Conservation (phyloP, 208 protist genomes). For the Leishmania braziliensis region DNA sequence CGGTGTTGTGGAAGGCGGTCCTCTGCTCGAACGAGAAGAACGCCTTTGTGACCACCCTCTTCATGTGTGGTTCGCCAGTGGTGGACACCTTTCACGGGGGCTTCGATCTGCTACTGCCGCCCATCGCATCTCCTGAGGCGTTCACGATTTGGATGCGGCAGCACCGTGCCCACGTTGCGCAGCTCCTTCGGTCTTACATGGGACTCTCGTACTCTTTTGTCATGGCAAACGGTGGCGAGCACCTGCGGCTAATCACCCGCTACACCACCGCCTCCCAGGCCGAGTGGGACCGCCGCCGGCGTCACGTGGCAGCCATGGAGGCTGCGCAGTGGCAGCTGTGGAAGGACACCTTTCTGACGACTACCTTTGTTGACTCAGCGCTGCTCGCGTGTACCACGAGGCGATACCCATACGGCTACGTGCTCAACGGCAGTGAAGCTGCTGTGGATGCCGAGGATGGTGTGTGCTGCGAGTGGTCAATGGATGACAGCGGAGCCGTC, state of each 20-base stretch:
- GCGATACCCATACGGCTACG: constrained; percentile 31
- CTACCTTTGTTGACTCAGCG: constrained; percentile 52
- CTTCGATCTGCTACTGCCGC: constrained; percentile 37
- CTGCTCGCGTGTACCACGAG: constrained; percentile 27
- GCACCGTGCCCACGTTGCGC: constrained; percentile 13
- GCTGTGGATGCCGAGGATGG: constrained; percentile 1
- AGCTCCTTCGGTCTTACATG: constrained; percentile 25
- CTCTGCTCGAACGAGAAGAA: constrained; percentile 32
- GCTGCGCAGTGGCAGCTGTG: constrained; percentile 29
- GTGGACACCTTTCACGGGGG: constrained; percentile 20
- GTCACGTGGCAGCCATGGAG: constrained; percentile 19
- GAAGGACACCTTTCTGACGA: constrained; percentile 33
- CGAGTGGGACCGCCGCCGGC: constrained; percentile 26
- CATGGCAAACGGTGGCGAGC: constrained; percentile 30
- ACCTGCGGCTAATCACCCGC: constrained; percentile 24
- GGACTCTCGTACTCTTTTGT: constrained; percentile 29
- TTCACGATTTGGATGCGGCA: constrained; percentile 38
- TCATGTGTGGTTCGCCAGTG: constrained; percentile 9
- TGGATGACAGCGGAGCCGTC: constrained; percentile 39
- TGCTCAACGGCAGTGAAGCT: constrained; percentile 12
- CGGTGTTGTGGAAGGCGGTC: constrained; percentile 42
- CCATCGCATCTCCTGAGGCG: constrained; percentile 13
- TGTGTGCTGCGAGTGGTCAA: constrained; percentile 30
- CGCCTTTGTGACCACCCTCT: constrained; percentile 13
- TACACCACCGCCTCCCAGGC: constrained; percentile 13